phyloP scores from a whole-genome alignment of 2,329 filamentous ascomycete genomes.

The Ilyonectria robusta region DNA sequence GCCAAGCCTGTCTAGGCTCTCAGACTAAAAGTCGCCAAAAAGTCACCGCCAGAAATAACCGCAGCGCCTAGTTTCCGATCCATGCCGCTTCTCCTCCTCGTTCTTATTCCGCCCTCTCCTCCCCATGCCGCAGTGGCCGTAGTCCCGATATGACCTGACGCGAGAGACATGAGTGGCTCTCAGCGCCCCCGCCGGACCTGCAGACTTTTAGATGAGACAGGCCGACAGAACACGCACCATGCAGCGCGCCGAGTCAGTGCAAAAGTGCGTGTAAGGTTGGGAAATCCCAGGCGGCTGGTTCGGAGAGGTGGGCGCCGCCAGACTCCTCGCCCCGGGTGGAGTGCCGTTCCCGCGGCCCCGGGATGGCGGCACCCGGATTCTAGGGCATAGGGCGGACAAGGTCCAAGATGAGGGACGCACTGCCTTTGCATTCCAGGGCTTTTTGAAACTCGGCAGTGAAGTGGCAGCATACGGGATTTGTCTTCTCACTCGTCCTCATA shows the following conservation, averaged over 20 bases:
- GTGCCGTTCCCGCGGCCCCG: slow-evolving; percentile 19
- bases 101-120: neutral
- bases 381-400: neutral
- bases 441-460: neutral
- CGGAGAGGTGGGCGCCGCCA: slow-evolving; percentile 21
- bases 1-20: neutral
- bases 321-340: neutral
- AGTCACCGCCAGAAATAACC: neutral
- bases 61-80: neutral
- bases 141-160: slow-evolving; percentile 13
- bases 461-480: neutral
- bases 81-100: neutral
- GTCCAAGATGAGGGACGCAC: neutral
- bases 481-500: neutral
- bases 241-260: neutral
- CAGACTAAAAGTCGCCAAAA: neutral
- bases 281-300: slow-evolving; percentile 29
- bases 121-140: neutral
- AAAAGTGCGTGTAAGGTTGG: neutral
- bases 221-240: neutral
- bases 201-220: neutral
- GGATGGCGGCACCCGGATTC: slow-evolving; percentile 5
- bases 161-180: neutral
- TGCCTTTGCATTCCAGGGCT: neutral
- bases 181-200: slow-evolving; percentile 2